These are phyloP conservation scores for Boletus coccyginus DNA, from an alignment of 768 basidiomycete genomes.

Conservation along the genomic window DNA sequence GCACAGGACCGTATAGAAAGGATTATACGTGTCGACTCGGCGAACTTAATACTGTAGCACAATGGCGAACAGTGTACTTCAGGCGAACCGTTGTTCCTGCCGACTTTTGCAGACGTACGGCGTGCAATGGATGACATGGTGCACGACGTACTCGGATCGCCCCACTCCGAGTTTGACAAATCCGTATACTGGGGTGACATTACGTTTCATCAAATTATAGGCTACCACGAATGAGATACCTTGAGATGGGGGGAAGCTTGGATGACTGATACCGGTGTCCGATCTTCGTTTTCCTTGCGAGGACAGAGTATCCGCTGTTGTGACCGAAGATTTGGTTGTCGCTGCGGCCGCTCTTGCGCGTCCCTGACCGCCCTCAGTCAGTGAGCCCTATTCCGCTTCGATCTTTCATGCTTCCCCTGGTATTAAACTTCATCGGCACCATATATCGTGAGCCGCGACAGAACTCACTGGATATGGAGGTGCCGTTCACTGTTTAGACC, in stretches of 20 bases:
- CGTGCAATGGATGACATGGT: too few species aligned
- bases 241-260: slow-evolving; percentile 25
- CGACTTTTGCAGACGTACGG: too few species aligned
- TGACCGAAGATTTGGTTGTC: slow-evolving; percentile 37
- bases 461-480: slow-evolving; percentile 95
- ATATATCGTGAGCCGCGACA: slow-evolving; percentile 97
- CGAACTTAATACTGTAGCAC: too few species aligned
- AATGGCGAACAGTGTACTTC: too few species aligned
- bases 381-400: slow-evolving; percentile 70
- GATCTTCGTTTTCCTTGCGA: slow-evolving; percentile 18
- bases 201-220: background rate
- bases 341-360: slow-evolving; percentile 50
- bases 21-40: too few species aligned
- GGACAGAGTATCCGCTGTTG: background rate
- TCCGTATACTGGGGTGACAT: background rate
- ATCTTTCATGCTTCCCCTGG: slow-evolving; percentile 71
- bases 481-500: slow-evolving; percentile 84
- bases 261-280: slow-evolving; percentile 21
- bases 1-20: too few species aligned
- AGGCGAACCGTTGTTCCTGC: too few species aligned
- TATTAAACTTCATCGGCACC: slow-evolving; percentile 89
- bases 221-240: slow-evolving; percentile 17
- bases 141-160: too few species aligned
- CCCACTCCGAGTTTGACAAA: background rate
- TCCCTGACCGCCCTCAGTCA: slow-evolving; percentile 71